phyloP scores from a whole-genome alignment of 2,329 filamentous ascomycete genomes.

The Calonectria fujianensis region DNA sequence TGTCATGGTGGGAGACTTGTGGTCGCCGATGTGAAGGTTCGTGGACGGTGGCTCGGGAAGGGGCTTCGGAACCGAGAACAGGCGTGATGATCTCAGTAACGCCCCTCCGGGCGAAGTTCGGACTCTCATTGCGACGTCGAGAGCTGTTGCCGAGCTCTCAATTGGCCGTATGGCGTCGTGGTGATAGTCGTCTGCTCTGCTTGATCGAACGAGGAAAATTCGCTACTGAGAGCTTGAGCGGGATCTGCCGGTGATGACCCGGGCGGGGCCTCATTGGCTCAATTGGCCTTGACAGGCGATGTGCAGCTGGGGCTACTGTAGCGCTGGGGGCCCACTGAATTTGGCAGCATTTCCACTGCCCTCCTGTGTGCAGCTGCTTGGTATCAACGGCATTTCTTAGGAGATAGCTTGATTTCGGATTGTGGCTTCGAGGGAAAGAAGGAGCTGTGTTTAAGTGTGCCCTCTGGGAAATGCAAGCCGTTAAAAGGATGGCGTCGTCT shows the following conservation, averaged over 20 bases:
- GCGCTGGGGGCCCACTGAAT: constrained; percentile 49
- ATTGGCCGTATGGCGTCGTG: constrained; percentile 53
- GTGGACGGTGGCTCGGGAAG: constrained; percentile 78
- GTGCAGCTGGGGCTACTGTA: constrained; percentile 24
- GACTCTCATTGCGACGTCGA: constrained; percentile 58
- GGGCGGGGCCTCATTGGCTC: constrained; percentile 49
- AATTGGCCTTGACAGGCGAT: constrained; percentile 35
- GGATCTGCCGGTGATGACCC: constrained; percentile 59
- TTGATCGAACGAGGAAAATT: constrained; percentile 56
- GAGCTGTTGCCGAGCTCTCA: constrained; percentile 57
- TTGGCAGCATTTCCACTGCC: constrained; percentile 38
- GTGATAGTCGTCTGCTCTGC: constrained; percentile 45
- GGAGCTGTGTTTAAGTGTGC: not conserved
- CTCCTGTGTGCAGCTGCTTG: constrained; percentile 35
- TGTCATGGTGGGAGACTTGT: constrained; percentile 72
- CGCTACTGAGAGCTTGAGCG: constrained; percentile 50
- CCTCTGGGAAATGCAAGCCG: constrained; percentile 55
- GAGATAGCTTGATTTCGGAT: constrained; percentile 34
- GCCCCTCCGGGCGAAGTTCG: constrained; percentile 75
- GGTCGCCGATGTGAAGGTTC: constrained; percentile 58
- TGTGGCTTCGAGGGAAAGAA: constrained; percentile 37
- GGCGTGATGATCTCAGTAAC: constrained; percentile 88
- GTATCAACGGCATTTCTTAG: constrained; percentile 28
- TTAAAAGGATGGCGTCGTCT: constrained; percentile 68
- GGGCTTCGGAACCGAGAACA: constrained; percentile 90